Percentiles rank a stretch among this genome's conserved stretches.
Evolutionary conservation across 2,329 filamentous ascomycete genomes (phyloP).

Genomic region (Arthrobotrys sinensis): DNA sequence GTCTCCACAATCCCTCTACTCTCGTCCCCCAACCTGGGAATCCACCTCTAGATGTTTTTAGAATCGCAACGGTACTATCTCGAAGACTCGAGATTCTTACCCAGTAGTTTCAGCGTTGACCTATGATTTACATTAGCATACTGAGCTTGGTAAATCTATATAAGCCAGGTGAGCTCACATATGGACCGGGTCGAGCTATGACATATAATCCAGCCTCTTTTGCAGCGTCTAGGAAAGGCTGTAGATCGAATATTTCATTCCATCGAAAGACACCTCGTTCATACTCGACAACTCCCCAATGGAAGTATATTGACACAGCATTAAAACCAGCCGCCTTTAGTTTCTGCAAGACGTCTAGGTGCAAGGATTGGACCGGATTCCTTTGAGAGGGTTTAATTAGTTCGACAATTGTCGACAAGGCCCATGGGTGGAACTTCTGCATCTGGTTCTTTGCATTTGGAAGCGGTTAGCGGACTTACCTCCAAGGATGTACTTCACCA

Average conservation of each 20-base stretch:
- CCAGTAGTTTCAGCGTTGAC: conserved; percentile 71
- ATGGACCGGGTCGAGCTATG: conserved; percentile 64
- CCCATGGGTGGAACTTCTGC: background rate
- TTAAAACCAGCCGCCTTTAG: conserved; percentile 73
- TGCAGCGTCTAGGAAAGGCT: conserved; percentile 64
- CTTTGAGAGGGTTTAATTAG: conserved; percentile 66
- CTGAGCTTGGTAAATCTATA: background rate
- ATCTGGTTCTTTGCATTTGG: background rate
- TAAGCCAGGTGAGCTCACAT: conserved; percentile 53
- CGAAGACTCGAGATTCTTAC: conserved; percentile 65
- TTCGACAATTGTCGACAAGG: background rate
- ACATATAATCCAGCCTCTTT: conserved; percentile 65
- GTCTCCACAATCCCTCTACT: conserved; percentile 67
- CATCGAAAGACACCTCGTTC: conserved; percentile 69
- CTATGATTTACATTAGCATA: background rate
- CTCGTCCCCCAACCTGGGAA: conserved; percentile 57
- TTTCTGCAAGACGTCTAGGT: conserved; percentile 75
- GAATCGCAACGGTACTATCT: background rate
- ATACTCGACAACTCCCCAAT: conserved; percentile 76
- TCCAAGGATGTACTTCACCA: conserved; percentile 80
- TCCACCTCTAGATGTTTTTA: conserved; percentile 42
- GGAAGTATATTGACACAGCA: conserved; percentile 79
- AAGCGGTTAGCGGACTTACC: conserved; percentile 14
- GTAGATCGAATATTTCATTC: conserved; percentile 62
- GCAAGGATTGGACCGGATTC: conserved; percentile 74